Base-by-base conservation (phyloP, 164 flowering plant genomes). In the Stephania japonica region DNA sequence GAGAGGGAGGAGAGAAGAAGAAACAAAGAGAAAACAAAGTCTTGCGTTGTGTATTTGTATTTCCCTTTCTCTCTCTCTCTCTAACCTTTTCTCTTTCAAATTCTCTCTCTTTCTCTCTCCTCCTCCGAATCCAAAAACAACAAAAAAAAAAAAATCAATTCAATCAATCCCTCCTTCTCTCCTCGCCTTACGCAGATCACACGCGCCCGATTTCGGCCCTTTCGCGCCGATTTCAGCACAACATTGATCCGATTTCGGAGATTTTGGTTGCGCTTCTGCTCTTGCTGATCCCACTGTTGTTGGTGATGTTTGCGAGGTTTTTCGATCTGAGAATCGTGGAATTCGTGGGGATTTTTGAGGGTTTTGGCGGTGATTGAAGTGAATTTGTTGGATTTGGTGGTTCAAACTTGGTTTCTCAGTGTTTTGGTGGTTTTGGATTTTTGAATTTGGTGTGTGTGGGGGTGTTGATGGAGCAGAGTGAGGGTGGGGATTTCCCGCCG, bases 401-500 rank as follows among this genome's bases (percentile, higher is more conserved):
- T n/a, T 19, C 62, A 56, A 56, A 16, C 62, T 56, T 56, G 2
- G 24, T 72, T 50, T 72, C n/a, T 74, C 13, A 6, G 13, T 67
- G 6, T 61, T 64, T 68, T 25, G 11, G 43, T 65, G 14, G 61
- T 50, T 67, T 23, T 42, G 12, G 2, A 21, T 71, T 72, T 73
- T 73, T 70, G 68, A 76, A 70, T 78, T 83, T 73, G 62, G 69
- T 64, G 38, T 32, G 38, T 32, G 38, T 4, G 38, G 38, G 38
- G 38, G 38, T 32, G 63, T 68, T 38, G 83, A 89, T 87, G 94
- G 90, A 86, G 77, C 82, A 82, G 77, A 86, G 86, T 24, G 85
- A 78, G 42, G 89, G 82, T 67, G 83, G 82, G 71, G 86, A 85
- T 73, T 76, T 80, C 86, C 83, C 89, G 86, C 88, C 84, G 50